Percentiles rank a stretch among this genome's conserved stretches.
Conservation (phyloP, 2,329 filamentous ascomycete species). For the Paecilomyces niveus region DNA sequence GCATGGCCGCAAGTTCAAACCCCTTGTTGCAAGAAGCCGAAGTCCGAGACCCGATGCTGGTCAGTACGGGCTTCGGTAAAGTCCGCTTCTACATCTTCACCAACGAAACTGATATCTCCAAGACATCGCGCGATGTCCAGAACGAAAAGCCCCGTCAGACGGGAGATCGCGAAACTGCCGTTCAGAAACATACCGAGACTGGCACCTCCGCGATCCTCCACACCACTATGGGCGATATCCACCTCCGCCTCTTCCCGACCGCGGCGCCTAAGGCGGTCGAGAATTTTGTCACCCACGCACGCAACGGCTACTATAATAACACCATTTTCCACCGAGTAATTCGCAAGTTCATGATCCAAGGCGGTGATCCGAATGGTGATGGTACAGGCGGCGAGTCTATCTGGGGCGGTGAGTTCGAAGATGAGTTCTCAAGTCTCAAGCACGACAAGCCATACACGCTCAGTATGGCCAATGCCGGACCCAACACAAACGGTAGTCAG, state of each 20-base stretch:
- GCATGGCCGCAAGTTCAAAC: constrained; percentile 94
- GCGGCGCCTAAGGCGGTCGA: constrained; percentile 92
- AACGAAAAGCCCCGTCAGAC: constrained; percentile 81
- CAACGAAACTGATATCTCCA: constrained; percentile 76
- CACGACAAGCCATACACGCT: constrained; percentile 96
- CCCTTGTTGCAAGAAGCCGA: constrained; percentile 90
- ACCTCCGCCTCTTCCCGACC: constrained; percentile 85
- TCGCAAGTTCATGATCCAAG: constrained; percentile 94
- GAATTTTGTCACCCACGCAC: constrained; percentile 90
- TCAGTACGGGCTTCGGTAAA: constrained; percentile 77
- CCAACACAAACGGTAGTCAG: constrained; percentile 90
- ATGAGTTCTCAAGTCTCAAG: constrained; percentile 84
- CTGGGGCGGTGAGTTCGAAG: constrained; percentile 86
- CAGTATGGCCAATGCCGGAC: constrained; percentile 96
- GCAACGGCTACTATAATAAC: constrained; percentile 91
- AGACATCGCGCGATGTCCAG: constrained; percentile 80
- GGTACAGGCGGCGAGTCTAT: constrained; percentile 87
- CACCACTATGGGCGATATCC: constrained; percentile 89
- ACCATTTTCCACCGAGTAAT: constrained; percentile 97
- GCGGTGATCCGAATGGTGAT: constrained; percentile 78
- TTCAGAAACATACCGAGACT: constrained; percentile 60
- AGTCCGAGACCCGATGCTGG: constrained; percentile 78
- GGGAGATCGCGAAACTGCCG: constrained; percentile 39
- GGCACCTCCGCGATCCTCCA: constrained; percentile 79
- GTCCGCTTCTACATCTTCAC: constrained; percentile 97